Base-by-base conservation (phyloP, 768 basidiomycete species). In the Sarcodon sp. region DNA sequence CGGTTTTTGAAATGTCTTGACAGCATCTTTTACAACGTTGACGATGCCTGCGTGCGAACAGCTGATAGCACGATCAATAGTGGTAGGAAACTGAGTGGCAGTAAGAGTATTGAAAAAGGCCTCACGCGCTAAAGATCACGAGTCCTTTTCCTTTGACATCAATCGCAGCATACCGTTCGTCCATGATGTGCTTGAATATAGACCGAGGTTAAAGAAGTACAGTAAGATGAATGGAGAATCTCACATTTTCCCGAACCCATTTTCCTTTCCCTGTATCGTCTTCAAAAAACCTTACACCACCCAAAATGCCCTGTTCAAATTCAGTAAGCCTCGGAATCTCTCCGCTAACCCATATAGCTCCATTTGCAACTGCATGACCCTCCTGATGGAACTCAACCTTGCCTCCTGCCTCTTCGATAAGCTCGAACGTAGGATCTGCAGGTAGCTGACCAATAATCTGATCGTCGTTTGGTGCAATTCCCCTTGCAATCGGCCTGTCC, bases 11-110 rank as follows among this genome's bases (percentile, higher is more conserved):
- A 89, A 80, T 27, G 59, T 75, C 15, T 62, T 58, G 6, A 83
- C 64, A 1, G 83, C 87, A 55, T 87, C 79, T 53, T 71, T 79
- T 47, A 85, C 66, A 27, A 92, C 88, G 53, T 91, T 91, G 39
- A 86, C 80, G 47, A 90, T 87, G 0, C 87, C 88, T 3, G 88
- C 87, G 64, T 90, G 87, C 6, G 79, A 80, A 53, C 79, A 81
- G 31, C 75, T 77, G 46, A 13, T 43, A 32, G 10, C 13, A 34
- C 21, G 21, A 27, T 27, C 2, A 27, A 27, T 4, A 2, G 21
- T 27, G 13, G 43, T 11, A 27, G 1, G 44, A 12, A 27, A 37
- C 21, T 35, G 33, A 48, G 41, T 11, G 16, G 15, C n/a, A 18
- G 3, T 36, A 33, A 39, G 33, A 41, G 18, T n/a, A 31, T n/a